These are phyloP conservation scores for Cystobasidium onofrii DNA, from an alignment of 768 basidiomycete species.

Conservation along the genomic window DNA sequence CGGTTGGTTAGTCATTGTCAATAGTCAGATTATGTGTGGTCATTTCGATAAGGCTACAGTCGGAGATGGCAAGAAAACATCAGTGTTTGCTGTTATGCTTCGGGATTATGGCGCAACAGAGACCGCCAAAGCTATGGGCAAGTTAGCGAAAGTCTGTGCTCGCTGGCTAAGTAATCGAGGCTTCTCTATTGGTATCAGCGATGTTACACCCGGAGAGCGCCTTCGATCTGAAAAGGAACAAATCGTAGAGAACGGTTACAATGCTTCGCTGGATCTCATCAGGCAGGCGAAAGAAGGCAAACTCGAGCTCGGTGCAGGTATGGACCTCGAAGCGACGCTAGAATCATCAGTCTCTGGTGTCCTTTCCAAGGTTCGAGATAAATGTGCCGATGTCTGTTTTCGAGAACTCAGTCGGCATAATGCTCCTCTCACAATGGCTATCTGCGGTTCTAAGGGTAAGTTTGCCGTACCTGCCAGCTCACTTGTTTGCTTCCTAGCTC, in stretches of 20 bases:
- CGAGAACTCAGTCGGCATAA: slow-evolving; percentile 93
- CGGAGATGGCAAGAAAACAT: slow-evolving; percentile 98
- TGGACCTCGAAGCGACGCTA: slow-evolving; percentile 89
- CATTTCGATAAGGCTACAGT: slow-evolving; percentile 98
- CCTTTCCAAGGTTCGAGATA: slow-evolving; percentile 87
- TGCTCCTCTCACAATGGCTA: slow-evolving; percentile 96
- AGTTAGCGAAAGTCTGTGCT: slow-evolving; percentile 88
- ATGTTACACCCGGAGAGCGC: slow-evolving; percentile 87
- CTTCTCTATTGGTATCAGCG: slow-evolving; percentile 96
- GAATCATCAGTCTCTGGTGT: slow-evolving; percentile 92
- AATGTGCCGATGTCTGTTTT: slow-evolving; percentile 96
- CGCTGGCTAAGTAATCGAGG: slow-evolving; percentile 89
- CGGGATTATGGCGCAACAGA: slow-evolving; percentile 92
- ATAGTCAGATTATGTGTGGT: slow-evolving; percentile 98
- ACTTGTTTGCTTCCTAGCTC: slow-evolving; percentile 15
- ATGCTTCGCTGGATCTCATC: slow-evolving; percentile 76
- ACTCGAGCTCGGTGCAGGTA: slow-evolving; percentile 93
- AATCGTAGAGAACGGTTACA: slow-evolving; percentile 80
- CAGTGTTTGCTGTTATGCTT: slow-evolving; percentile 94
- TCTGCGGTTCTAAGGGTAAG: slow-evolving; percentile 93
- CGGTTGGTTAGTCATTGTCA: slow-evolving; percentile 92
- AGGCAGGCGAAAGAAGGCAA: slow-evolving; percentile 80
- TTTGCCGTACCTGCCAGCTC: not conserved
- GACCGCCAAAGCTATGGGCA: slow-evolving; percentile 90
- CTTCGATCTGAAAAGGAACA: slow-evolving; percentile 72